These are phyloP conservation scores for Candida mattraensis DNA, from an alignment of 805 yeast genomes.

Conservation along the genomic window DNA sequence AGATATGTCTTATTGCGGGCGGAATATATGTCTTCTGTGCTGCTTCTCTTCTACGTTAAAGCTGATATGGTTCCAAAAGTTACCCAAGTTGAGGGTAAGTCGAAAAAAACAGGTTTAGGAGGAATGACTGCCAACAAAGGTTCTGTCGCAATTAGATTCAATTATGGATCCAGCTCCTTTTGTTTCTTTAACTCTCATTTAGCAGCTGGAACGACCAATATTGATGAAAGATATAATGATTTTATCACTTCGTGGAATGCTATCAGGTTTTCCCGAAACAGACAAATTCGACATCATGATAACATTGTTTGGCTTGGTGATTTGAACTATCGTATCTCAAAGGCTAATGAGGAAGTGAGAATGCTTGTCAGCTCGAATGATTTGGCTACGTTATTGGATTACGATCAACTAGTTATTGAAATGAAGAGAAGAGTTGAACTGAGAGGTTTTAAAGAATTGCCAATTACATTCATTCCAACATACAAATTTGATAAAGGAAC, in stretches of 20 bases:
- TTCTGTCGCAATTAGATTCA: slow-evolving; percentile 88
- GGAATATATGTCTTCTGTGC: slow-evolving; percentile 71
- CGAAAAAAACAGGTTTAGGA: slow-evolving; percentile 92
- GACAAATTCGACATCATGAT: slow-evolving; percentile 79
- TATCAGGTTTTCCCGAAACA: slow-evolving; percentile 74
- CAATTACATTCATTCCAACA: slow-evolving; percentile 81
- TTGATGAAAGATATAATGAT: slow-evolving; percentile 84
- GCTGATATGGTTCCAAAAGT: slow-evolving; percentile 47
- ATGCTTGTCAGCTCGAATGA: slow-evolving; percentile 46
- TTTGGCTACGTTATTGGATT: slow-evolving; percentile 51
- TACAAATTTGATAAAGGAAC: slow-evolving; percentile 91
- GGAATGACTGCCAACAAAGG: slow-evolving; percentile 98
- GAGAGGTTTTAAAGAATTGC: slow-evolving; percentile 72
- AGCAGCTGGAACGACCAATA: slow-evolving; percentile 86
- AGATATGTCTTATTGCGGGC: slow-evolving; percentile 66
- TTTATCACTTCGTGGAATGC: slow-evolving; percentile 75
- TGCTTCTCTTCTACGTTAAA: slow-evolving; percentile 63
- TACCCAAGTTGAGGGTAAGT: slow-evolving; percentile 89
- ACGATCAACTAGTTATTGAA: slow-evolving; percentile 79
- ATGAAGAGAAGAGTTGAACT: slow-evolving; percentile 73
- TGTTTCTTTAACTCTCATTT: slow-evolving; percentile 88
- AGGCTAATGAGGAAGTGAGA: slow-evolving; percentile 75
- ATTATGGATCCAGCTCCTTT: slow-evolving; percentile 75
- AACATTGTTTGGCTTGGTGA: slow-evolving; percentile 94
- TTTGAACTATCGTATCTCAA: slow-evolving; percentile 75